A percentile compares a stretch with the other conserved stretches of the same genome.
Conservation (phyloP, 2,329 filamentous ascomycete species). For the Tricladium varicosporioides region DNA sequence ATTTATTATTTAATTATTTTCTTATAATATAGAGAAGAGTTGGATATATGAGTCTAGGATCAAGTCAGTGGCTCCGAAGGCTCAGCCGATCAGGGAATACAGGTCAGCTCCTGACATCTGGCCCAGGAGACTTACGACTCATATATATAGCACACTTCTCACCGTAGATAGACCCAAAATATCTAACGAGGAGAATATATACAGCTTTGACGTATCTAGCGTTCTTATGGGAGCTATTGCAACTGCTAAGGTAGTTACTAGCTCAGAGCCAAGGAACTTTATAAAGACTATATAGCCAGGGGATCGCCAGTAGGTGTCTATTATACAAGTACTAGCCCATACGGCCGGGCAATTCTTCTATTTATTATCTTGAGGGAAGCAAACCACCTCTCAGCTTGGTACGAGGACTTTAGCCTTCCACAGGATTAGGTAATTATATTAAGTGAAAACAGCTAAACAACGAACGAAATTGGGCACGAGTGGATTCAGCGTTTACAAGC, state of each 20-base stretch:
- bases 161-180: no score
- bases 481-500: constrained; percentile 6
- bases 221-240: constrained; percentile 25
- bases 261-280: constrained; percentile 15
- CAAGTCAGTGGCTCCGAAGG: no score
- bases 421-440: constrained; percentile 23
- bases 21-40: no score
- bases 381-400: constrained; percentile 5
- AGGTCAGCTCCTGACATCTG: no score
- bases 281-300: constrained; percentile 19
- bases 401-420: constrained; percentile 15
- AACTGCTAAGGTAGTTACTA: constrained; percentile 22
- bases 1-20: no score
- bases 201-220: constrained; percentile 22
- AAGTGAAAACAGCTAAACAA: constrained; percentile 2
- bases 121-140: no score
- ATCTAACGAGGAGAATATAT: constrained; percentile 15
- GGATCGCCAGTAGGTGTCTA: constrained; percentile 30
- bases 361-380: constrained; percentile 30
- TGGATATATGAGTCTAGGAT: no score
- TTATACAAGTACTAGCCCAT: constrained; percentile 28
- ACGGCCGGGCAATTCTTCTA: constrained; percentile 23
- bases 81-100: no score
- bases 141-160: no score
- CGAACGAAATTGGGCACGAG: background rate